Base-by-base conservation (phyloP, 2,329 filamentous ascomycete genomes). In the Penicillium fuscoglaucum region DNA sequence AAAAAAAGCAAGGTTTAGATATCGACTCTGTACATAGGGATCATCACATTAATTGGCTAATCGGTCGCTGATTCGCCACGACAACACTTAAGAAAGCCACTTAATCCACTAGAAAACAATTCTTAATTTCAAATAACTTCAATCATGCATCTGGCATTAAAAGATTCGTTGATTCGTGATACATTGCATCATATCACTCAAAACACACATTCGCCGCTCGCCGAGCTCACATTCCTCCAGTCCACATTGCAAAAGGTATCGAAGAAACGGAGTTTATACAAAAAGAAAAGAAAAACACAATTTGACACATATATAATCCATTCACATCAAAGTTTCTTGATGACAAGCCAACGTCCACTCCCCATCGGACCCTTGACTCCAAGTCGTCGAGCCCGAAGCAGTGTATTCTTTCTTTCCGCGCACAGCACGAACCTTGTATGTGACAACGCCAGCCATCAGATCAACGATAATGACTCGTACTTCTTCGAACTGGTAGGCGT, bases 321-420 rank as follows among this genome's bases (percentile, higher is more conserved):
- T 17, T 49, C 61, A 73, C 47, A 71, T 41, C 49, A 72, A 53
- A 0, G 72, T 74, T 61, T 75, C 73, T 39, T 72, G 69, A 45
- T 76, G 73, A n/a, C 62, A 62, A n/a, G 68, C 66, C 26, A 76
- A 57, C 52, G 66, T 66, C 73, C 73, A 76, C 57, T 76, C 73
- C 15, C 72, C 73, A 61, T 76, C 73, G 7, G 72, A 74, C 8
- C 61, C 72, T 59, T 75, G 73, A 28, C 70, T 70, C 73, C 73
- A 76, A 4, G 73, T 76, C 26, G 71, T 70, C 19, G 70, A 69
- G 21, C 68, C 70, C 1, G 68, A 71, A 0, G 69, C 72, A 15
- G 62, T 59, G 24, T 72, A 75, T 28, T 63, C 52, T 31, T 63
- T 64, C 26, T 68, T 61, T 2, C 68, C 70, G 12, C 67, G 59